These are phyloP conservation scores for Phylloporus sp. DNA, from an alignment of 768 basidiomycete species.

Conservation along the genomic window DNA sequence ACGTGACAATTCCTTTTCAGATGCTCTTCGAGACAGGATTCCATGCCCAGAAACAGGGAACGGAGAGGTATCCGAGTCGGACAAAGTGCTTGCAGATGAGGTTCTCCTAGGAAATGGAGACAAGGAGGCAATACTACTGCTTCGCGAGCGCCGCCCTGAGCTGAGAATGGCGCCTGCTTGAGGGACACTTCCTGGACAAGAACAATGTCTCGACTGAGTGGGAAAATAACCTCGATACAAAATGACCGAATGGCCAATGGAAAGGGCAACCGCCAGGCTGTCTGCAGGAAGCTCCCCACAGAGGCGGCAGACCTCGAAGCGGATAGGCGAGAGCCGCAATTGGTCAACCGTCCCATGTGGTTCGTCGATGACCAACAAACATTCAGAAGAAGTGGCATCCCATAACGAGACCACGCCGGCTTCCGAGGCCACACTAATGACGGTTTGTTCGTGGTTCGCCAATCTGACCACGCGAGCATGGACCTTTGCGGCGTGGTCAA, in stretches of 20 bases:
- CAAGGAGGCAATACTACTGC: conserved; percentile 48
- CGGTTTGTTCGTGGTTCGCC: conserved; percentile 44
- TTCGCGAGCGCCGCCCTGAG: conserved; percentile 56
- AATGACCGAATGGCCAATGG: conserved; percentile 56
- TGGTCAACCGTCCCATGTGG: conserved; percentile 52
- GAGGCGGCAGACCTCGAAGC: conserved; percentile 53
- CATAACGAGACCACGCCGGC: conserved; percentile 69
- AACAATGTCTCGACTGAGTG: conserved; percentile 57
- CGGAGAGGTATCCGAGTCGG: conserved; percentile 39
- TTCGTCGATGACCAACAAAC: conserved; percentile 58
- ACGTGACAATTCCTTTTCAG: conserved; percentile 58
- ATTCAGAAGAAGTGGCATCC: conserved; percentile 64
- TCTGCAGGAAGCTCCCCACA: conserved; percentile 68
- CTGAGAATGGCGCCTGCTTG: conserved; percentile 41
- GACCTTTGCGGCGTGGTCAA: conserved; percentile 49
- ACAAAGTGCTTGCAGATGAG: conserved; percentile 37
- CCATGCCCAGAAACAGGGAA: conserved; percentile 84
- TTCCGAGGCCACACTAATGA: conserved; percentile 60
- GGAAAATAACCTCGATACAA: conserved; percentile 62
- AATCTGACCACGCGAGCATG: conserved; percentile 51
- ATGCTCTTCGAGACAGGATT: conserved; percentile 64
- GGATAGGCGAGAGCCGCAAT: conserved; percentile 55
- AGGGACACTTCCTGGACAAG: conserved; percentile 52
- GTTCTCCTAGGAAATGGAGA: conserved; percentile 48
- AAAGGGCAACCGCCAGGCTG: conserved; percentile 61